Evolutionary conservation across 139 green algal genomes (phyloP), one percentile per base, ranked within the genome.

Genomic region (Eudorina sp.): DNA sequence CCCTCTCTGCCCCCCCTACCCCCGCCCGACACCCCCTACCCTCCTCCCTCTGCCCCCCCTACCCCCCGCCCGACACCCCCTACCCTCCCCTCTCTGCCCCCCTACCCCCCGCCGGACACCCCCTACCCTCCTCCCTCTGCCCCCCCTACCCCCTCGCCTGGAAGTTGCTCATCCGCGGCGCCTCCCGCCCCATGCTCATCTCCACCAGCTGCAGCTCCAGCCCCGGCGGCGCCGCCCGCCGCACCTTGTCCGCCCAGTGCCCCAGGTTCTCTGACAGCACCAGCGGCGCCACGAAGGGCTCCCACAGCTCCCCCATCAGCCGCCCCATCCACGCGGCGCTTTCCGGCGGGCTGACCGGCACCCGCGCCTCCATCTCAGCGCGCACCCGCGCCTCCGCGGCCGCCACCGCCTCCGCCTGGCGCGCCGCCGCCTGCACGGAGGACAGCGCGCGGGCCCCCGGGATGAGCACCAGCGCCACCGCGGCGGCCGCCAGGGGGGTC

Each of bases 131-230:
- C n/a, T n/a, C n/a, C n/a, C n/a, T n/a, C n/a, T n/a, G n/a, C n/a
- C n/a, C 2, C n/a, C 75, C 34, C 53, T 38, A 38, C n/a, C 14
- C 29, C 43, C 80, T 4, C 78, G 86, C 88, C 83, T 94, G 91
- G 64, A 86, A 91, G 83, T 90, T 90, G 58, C 31, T 84, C 85
- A 95, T 80, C n/a, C 74, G 13, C 7, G 90, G 89, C 55, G 68
- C 78, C 34, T 93, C 31, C 21, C 25, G 73, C n/a, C 92, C 92
- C 36, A 95, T 53, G 34, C 45, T 90, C 62, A 93, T 73, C 53
- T 93, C 84, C 66, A 68, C 72, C 31, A 95, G 87, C 60, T 92
- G 89, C 72, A 95, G 70, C 31, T 86, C 74, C 92, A 90, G 93
- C 7, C 92, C 92, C 27, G 68, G 58, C 0, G 92, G 92, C 13